Conservation (phyloP, 225 moss, liverwort and hornwort species). For the Rhytidiadelphus loreus region DNA sequence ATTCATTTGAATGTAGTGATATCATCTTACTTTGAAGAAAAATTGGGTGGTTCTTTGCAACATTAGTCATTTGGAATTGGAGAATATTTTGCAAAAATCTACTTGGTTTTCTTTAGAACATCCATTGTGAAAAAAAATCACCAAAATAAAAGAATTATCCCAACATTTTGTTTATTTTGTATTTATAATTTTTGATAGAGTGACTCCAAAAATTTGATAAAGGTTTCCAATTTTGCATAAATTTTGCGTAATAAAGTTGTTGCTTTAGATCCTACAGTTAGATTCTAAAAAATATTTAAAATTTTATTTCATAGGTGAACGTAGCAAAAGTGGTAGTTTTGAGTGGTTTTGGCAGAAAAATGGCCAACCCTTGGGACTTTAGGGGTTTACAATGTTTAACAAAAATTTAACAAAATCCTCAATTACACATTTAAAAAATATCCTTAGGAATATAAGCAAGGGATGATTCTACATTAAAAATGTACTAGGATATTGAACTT, state of each 20-base stretch:
- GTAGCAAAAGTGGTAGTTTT: too few species aligned
- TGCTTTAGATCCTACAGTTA: background rate
- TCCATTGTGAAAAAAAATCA: background rate
- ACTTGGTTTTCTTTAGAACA: background rate
- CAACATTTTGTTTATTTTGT: background rate
- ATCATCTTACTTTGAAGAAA: background rate
- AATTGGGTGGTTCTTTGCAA: background rate
- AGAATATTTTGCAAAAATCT: background rate
- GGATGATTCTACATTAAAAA: background rate
- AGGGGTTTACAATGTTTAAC: fast-evolving
- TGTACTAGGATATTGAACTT: background rate
- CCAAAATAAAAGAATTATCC: background rate
- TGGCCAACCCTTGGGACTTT: too few species aligned
- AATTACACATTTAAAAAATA: background rate
- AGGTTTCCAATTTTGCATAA: fast-evolving
- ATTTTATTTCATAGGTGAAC: too few species aligned
- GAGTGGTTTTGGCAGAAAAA: too few species aligned
- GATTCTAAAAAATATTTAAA: too few species aligned
- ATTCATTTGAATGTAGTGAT: background rate
- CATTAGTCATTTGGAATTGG: background rate
- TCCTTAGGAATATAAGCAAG: fast-evolving
- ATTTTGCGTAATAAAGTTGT: background rate
- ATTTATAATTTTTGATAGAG: background rate
- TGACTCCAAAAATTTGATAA: background rate
- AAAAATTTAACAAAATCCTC: background rate